Percentiles rank a stretch among this genome's conserved stretches.
phyloP scores from a whole-genome alignment of 345 rosid species.

The Carallia pectinifolia region DNA sequence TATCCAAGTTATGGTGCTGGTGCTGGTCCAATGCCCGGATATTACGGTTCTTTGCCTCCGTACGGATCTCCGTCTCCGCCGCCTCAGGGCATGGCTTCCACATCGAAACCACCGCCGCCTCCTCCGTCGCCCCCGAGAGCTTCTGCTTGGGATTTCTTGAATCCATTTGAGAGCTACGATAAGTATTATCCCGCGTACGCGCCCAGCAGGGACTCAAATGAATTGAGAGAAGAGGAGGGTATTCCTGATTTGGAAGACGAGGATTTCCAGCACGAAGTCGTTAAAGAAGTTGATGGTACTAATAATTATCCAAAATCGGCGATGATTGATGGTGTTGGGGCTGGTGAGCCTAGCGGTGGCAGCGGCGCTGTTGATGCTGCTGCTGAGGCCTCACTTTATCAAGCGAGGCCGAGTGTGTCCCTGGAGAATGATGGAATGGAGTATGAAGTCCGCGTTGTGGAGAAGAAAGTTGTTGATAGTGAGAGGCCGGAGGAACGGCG shows the following conservation, averaged over 20 bases:
- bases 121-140: constrained; percentile 76
- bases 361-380: not conserved
- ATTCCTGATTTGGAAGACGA: constrained; percentile 96
- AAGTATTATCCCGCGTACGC: constrained; percentile 45
- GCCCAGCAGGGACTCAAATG: constrained; percentile 69
- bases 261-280: constrained; percentile 57
- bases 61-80: constrained; percentile 37
- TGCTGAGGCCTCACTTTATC: constrained; percentile 42
- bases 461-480: constrained; percentile 69
- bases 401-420: constrained; percentile 44
- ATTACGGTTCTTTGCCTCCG: constrained; percentile 31
- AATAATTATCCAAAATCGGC: constrained; percentile 33
- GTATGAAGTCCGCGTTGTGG: constrained; percentile 81
- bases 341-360: constrained; percentile 27
- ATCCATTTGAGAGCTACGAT: constrained; percentile 54
- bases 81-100: constrained; percentile 23
- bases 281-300: constrained; percentile 49
- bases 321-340: constrained; percentile 26
- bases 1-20: constrained; percentile 31
- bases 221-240: constrained; percentile 85
- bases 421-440: constrained; percentile 46
- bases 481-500: constrained; percentile 43
- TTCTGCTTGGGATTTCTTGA: constrained; percentile 79
- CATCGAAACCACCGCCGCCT: constrained; percentile 71
- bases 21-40: constrained; percentile 27